Conservation (phyloP, 163 green algal species). For the Scenedesmus sp. region DNA sequence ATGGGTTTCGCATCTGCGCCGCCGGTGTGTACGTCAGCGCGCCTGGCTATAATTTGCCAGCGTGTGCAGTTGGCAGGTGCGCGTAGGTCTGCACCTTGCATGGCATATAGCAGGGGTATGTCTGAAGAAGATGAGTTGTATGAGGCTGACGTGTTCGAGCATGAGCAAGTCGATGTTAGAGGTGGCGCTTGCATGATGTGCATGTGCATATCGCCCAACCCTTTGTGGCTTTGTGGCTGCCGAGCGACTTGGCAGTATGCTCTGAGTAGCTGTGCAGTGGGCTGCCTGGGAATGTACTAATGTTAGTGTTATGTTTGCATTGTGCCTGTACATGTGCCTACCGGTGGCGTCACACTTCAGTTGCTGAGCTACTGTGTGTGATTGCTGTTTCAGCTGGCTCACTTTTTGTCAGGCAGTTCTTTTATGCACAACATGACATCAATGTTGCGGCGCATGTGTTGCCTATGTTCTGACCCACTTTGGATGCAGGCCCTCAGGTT, state of each 20-base stretch:
- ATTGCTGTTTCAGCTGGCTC: background rate
- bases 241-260: no score
- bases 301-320: no score
- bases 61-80: background rate
- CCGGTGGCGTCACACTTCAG: background rate
- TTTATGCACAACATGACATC: background rate
- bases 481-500: no score
- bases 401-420: background rate
- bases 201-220: no score
- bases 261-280: no score
- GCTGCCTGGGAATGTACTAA: no score
- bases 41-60: background rate
- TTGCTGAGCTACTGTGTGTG: background rate
- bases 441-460: background rate
- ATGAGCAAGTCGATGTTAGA: no score
- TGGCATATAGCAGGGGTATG: background rate
- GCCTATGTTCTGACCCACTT: background rate
- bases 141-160: no score
- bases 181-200: no score
- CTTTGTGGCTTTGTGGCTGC: no score
- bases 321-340: no score
- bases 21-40: background rate
- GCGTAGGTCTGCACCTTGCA: background rate
- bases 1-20: background rate
- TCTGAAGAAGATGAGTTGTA: no score